phyloP scores from a whole-genome alignment of 164 flowering plant genomes.

The Annona cherimola region DNA sequence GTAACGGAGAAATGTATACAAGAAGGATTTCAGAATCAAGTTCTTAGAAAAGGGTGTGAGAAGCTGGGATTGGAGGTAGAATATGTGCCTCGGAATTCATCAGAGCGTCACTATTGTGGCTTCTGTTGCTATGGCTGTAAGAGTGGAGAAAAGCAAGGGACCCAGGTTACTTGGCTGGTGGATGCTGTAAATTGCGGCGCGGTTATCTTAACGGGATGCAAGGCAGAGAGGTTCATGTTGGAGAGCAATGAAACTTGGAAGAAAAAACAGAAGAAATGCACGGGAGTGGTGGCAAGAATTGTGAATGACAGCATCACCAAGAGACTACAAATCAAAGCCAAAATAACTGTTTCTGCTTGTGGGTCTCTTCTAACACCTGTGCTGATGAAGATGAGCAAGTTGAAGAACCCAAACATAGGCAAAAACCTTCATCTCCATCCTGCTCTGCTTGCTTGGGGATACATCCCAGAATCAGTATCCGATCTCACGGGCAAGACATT shows the following conservation, averaged over 20 bases:
- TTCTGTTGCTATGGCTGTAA: conserved; percentile 60
- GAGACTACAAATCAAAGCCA: conserved; percentile 52
- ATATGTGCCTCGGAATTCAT: conserved; percentile 49
- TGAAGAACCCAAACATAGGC: conserved; percentile 43
- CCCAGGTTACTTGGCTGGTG: conserved; percentile 68
- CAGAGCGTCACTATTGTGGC: conserved; percentile 62
- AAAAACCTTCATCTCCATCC: conserved; percentile 46
- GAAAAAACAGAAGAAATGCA: conserved; percentile 34
- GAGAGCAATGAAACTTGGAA: conserved; percentile 25
- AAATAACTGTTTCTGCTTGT: conserved; percentile 62
- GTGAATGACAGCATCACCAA: conserved; percentile 25
- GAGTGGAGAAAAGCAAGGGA: conserved; percentile 58
- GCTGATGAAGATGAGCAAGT: conserved; percentile 58
- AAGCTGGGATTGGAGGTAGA: conserved; percentile 52
- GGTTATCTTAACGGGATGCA: conserved; percentile 64
- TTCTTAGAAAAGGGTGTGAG: conserved; percentile 60
- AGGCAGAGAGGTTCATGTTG: conserved; percentile 57
- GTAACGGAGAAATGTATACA: conserved; percentile 43
- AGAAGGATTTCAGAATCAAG: conserved; percentile 66
- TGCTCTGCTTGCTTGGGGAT: conserved; percentile 35
- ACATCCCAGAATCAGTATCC: conserved; percentile 26
- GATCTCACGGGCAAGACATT: conserved; percentile 26
- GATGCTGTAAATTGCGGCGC: conserved; percentile 66
- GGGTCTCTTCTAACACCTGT: conserved; percentile 74
- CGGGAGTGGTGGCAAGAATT: conserved; percentile 46